Conservation (phyloP, 2,329 filamentous ascomycete genomes). For the Colletotrichum eleusines region DNA sequence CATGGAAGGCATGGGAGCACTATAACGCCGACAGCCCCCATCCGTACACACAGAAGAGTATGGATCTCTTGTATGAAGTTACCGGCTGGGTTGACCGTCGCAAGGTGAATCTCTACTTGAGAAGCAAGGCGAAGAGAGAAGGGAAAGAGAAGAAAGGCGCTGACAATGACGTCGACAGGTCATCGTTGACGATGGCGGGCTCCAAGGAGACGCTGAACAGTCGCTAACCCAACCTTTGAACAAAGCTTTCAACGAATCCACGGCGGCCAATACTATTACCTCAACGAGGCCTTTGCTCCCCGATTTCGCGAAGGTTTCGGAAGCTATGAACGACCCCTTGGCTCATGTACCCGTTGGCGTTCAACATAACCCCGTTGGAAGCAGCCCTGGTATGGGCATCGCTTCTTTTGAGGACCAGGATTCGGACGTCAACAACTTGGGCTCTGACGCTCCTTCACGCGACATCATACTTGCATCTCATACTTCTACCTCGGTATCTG, state of each 20-base stretch:
- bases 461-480: neutral
- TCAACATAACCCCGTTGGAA: neutral
- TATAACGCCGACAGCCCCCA: slow-evolving; percentile 37
- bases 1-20: slow-evolving; percentile 35
- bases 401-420: neutral
- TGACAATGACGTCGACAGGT: slow-evolving; percentile 22
- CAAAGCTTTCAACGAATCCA: too few relatives aligned
- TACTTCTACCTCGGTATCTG: neutral
- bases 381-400: neutral
- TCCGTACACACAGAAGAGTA: slow-evolving; percentile 26
- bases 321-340: neutral
- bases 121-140: slow-evolving; percentile 15
- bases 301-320: neutral
- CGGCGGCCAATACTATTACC: neutral
- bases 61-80: slow-evolving; percentile 44
- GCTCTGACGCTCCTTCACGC: too few relatives aligned
- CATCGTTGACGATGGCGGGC: slow-evolving; percentile 35
- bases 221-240: slow-evolving; percentile 43
- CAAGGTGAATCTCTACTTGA: slow-evolving; percentile 46
- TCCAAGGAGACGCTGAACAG: slow-evolving; percentile 40
- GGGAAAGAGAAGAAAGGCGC: neutral
- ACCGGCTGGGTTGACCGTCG: slow-evolving; percentile 43
- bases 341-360: slow-evolving; percentile 3
- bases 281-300: neutral
- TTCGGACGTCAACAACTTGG: neutral